Evolutionary conservation across 495 filamentous ascomycete genomes (phyloP).

Genomic region (Talaromyces nanjingensis): DNA sequence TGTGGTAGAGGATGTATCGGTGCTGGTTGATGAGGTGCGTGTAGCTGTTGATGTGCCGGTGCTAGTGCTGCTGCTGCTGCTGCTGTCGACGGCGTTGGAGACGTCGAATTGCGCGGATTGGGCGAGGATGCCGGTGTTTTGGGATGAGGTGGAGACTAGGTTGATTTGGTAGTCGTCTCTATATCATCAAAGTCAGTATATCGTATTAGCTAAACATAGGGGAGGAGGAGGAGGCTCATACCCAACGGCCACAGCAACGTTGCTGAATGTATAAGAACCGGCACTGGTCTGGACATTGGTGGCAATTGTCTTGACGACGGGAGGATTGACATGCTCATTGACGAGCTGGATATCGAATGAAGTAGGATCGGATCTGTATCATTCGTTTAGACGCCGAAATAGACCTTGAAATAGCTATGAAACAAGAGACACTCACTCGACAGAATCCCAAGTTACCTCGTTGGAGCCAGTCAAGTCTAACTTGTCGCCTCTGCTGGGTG

Average conservation of each 20-base stretch:
- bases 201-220: neutral
- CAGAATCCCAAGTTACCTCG: slow-evolving; percentile 30
- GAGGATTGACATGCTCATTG: slow-evolving; percentile 28
- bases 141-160: slow-evolving; percentile 20
- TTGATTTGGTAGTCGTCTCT: slow-evolving; percentile 36
- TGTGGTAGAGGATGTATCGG: slow-evolving; percentile 5
- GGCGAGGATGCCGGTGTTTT: slow-evolving; percentile 35
- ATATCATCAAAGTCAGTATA: neutral
- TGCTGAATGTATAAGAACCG: slow-evolving; percentile 24
- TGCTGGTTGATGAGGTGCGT: slow-evolving; percentile 3
- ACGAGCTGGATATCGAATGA: slow-evolving; percentile 29
- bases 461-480: slow-evolving; percentile 23
- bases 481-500: slow-evolving; percentile 24
- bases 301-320: slow-evolving; percentile 34
- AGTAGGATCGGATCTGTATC: slow-evolving; percentile 25
- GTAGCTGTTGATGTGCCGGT: slow-evolving; percentile 12
- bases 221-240: slow-evolving; percentile 13
- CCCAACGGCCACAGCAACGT: slow-evolving; percentile 21
- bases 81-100: slow-evolving; percentile 5
- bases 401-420: neutral
- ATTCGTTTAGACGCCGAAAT: neutral
- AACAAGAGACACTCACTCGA: slow-evolving; percentile 17
- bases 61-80: slow-evolving; percentile 11
- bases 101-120: slow-evolving; percentile 35
- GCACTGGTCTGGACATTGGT: slow-evolving; percentile 20